phyloP scores from a whole-genome alignment of 306 rosid species.

The Medicago lupulina region DNA sequence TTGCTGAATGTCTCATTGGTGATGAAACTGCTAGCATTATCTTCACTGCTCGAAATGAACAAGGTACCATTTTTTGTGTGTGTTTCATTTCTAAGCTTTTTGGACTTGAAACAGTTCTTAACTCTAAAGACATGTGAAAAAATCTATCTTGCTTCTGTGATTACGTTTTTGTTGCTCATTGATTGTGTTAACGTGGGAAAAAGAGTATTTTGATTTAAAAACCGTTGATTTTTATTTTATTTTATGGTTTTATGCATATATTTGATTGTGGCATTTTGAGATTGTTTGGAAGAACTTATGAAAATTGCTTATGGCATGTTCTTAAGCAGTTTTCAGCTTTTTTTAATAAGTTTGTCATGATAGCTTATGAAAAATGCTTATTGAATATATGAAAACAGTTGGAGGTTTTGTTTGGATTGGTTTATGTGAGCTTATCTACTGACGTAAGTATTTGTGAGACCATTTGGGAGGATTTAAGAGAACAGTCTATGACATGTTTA shows the following conservation, averaged over 20 bases:
- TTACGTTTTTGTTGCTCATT: neutral
- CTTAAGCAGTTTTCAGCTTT: too few relatives aligned
- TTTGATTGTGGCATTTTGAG: neutral
- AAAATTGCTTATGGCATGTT: too few relatives aligned
- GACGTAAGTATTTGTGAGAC: too few relatives aligned
- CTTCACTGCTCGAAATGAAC: slow-evolving; percentile 92
- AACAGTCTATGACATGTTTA: too few relatives aligned
- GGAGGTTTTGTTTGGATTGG: too few relatives aligned
- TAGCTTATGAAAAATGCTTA: too few relatives aligned
- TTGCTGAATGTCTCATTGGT: slow-evolving; percentile 78
- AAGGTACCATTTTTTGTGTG: slow-evolving; percentile 53
- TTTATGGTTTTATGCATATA: neutral
- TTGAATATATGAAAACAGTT: too few relatives aligned
- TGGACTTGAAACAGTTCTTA: neutral
- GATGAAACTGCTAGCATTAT: slow-evolving; percentile 78
- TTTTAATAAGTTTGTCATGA: too few relatives aligned
- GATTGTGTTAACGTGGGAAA: neutral
- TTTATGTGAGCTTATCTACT: too few relatives aligned
- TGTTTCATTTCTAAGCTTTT: neutral
- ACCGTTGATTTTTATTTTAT: neutral
- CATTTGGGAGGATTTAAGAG: too few relatives aligned
- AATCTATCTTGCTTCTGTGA: neutral
- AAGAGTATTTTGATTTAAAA: neutral
- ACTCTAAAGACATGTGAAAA: neutral
- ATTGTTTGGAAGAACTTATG: too few relatives aligned